Evolutionary conservation across 352 stramenopile genomes (phyloP).

Genomic region (Phytophthora sp.): DNA sequence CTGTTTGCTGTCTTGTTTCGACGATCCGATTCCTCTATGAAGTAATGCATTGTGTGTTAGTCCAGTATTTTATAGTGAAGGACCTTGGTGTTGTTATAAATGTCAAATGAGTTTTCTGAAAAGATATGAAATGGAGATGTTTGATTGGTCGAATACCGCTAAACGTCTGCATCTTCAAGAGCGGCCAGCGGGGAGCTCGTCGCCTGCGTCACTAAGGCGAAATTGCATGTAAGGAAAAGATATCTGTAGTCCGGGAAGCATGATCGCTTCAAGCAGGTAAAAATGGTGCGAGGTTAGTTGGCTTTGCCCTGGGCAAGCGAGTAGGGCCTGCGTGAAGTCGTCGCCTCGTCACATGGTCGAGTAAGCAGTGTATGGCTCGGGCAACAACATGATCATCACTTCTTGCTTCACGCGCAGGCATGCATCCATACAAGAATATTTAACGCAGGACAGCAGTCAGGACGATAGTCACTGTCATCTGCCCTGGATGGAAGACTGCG

Average conservation of each 20-base stretch:
- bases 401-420: constrained; percentile 3
- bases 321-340: constrained; percentile 16
- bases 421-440: constrained; percentile 7
- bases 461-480: too few relatives aligned
- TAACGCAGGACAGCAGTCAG: neutral
- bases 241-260: neutral
- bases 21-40: constrained; percentile 1
- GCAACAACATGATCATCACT: constrained; percentile 24
- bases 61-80: neutral
- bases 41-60: neutral
- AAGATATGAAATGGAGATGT: neutral
- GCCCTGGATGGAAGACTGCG: too few relatives aligned
- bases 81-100: neutral
- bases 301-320: neutral
- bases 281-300: constrained; percentile 15
- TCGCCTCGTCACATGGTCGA: constrained; percentile 26
- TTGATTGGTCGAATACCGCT: constrained; percentile 25
- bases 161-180: constrained; percentile 12
- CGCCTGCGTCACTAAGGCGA: constrained; percentile 15
- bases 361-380: neutral
- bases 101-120: constrained; percentile 9
- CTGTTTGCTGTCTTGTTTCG: neutral
- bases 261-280: constrained; percentile 20
- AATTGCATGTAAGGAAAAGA: constrained; percentile 17
- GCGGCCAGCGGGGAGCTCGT: constrained; percentile 6